Conservation (phyloP, 169 alveolate species). For the Prorocentrum cordatum region DNA sequence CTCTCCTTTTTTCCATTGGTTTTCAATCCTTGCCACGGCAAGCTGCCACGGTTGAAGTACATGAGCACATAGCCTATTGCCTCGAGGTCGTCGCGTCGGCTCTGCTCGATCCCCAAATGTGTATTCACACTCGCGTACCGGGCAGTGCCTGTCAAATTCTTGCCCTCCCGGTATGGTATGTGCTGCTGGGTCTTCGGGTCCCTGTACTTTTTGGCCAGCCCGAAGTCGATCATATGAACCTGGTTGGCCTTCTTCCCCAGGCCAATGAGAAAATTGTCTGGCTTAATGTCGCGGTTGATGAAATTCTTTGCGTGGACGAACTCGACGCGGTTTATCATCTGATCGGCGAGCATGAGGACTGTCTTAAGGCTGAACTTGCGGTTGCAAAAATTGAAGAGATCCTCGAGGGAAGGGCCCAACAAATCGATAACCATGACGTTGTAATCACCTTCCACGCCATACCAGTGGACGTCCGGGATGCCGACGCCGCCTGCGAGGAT, state of each 20-base stretch:
- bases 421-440: conserved; percentile 91
- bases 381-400: conserved; percentile 87
- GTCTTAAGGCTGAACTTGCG: conserved; percentile 86
- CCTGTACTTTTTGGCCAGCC: conserved; percentile 79
- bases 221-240: neutral
- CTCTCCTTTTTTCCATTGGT: conserved; percentile 94
- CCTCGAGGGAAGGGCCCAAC: conserved; percentile 95
- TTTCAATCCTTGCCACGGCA: conserved; percentile 96
- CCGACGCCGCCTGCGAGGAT: conserved; percentile 87
- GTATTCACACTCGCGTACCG: conserved; percentile 95
- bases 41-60: conserved; percentile 93
- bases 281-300: conserved; percentile 93
- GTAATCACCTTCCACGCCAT: conserved; percentile 95
- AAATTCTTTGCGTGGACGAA: conserved; percentile 88
- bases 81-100: conserved; percentile 97
- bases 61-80: conserved; percentile 95
- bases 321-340: conserved; percentile 84
- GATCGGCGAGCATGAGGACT: conserved; percentile 29
- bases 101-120: conserved; percentile 97
- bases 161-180: conserved; percentile 93
- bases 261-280: conserved; percentile 92
- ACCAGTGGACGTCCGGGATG: conserved; percentile 24
- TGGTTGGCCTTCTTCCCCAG: conserved; percentile 29
- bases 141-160: conserved; percentile 92
- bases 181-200: conserved; percentile 92